A percentile compares a stretch with the other conserved stretches of the same genome.
Conservation (phyloP, 2,329 filamentous ascomycete genomes). For the Ceratocystis cubensis region DNA sequence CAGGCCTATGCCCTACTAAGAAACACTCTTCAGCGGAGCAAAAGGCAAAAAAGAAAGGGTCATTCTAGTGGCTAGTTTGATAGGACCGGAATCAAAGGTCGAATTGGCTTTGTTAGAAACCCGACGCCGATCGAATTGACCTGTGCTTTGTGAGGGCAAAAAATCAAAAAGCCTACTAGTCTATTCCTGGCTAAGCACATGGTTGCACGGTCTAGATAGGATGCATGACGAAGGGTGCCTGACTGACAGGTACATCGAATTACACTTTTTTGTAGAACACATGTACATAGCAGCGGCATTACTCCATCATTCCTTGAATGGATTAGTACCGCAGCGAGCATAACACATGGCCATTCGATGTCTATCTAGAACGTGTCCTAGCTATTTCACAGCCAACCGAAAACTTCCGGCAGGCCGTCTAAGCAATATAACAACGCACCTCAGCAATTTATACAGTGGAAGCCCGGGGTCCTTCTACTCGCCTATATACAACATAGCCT, state of each 20-base stretch:
- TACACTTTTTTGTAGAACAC: background rate
- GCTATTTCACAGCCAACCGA: no score
- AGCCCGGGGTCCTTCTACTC: background rate
- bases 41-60: background rate
- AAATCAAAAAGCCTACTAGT: background rate
- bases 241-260: background rate
- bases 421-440: no score
- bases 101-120: background rate
- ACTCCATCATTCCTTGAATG: no score
- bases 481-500: background rate
- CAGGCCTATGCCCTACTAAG: background rate
- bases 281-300: background rate
- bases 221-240: background rate
- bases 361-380: no score
- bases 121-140: background rate
- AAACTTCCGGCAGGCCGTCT: no score
- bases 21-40: background rate
- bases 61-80: background rate
- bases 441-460: background rate
- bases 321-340: no score
- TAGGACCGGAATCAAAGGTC: background rate
- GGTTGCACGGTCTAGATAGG: background rate
- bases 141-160: background rate
- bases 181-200: background rate
- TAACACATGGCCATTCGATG: no score